Evolutionary conservation across 2,329 filamentous ascomycete genomes (phyloP), one percentile per base, ranked within the genome.

Genomic region (Fusarium falciforme): DNA sequence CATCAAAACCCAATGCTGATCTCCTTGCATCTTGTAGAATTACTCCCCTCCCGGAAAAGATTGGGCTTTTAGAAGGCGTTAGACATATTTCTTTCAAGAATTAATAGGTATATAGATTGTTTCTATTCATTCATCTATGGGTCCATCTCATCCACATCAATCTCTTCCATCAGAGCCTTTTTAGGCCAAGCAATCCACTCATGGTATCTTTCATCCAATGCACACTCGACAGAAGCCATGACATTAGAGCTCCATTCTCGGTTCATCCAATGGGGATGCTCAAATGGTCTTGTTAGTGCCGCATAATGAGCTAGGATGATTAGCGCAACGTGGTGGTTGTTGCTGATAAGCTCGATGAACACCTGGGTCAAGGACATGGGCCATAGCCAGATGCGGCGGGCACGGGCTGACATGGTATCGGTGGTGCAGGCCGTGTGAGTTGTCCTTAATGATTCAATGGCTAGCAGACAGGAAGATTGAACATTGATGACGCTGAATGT

Each of bases 71-170:
- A 54, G 49, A 54, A 54, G 49, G 49, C 27, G 49, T 31, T 54
- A 10, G 11, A 31, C 17, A 54, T 54, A 20, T 54, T 31, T 54
- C 47, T 52, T 52, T 52, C 17, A 54, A 31, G 11, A 54, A 31
- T 59, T 40, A 27, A 59, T 58, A 38, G 16, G 20, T 36, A 58
- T 17, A 38, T 60, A 38, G 38, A 47, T 33, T 33, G 12, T 5
- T 16, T 20, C 12, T 42, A 20, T 44, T 31, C 16, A 20, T 42
- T 17, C 17, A 31, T 31, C 35, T 55, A 55, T 42, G n/a, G 49
- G 20, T 71, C 60, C 68, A 73, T 73, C 10, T 69, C 42, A 47
- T 71, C 66, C 2, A 73, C 68, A n/a, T 73, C 33, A 20, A 73
- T 73, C 2, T 6, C 3, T 14, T 71, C 68, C 22, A 35, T 4